A percentile compares a stretch with the other conserved stretches of the same genome.
These are phyloP conservation scores for Diospyros lotus DNA, from an alignment of 148 eudicot species.

Conservation along the genomic window DNA sequence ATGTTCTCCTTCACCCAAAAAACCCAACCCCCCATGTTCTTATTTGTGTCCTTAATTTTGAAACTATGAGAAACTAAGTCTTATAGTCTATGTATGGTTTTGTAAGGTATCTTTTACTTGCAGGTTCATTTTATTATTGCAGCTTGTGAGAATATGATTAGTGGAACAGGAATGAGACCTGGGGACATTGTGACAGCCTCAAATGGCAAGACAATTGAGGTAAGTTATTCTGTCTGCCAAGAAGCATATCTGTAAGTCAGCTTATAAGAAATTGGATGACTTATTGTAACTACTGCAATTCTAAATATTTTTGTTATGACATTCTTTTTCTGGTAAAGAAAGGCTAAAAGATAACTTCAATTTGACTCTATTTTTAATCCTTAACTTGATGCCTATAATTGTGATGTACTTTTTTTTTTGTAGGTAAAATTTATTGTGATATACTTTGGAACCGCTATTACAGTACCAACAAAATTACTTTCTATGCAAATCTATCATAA, in stretches of 20 bases:
- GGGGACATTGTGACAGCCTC: conserved; percentile 96
- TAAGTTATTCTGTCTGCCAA: conserved; percentile 19
- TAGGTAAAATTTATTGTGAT: no score
- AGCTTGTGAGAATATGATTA: conserved; percentile 98
- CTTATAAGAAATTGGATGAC: no score
- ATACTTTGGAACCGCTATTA: no score
- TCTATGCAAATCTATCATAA: no score
- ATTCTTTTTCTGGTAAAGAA: neutral
- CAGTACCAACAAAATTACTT: no score
- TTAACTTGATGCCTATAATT: no score
- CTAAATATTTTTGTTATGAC: neutral
- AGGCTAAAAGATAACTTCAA: no score
- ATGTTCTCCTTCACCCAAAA: no score
- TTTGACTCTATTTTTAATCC: no score
- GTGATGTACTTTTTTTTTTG: no score
- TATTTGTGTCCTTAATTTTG: neutral
- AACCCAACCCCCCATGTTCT: no score
- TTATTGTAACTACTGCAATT: no score
- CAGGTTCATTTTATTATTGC: conserved; percentile 99
- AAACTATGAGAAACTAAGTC: neutral
- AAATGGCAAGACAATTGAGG: conserved; percentile 99
- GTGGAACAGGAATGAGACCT: conserved; percentile 99
- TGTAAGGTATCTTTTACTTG: conserved; percentile 13
- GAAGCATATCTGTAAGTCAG: neutral
- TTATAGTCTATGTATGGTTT: neutral